phyloP scores from a whole-genome alignment of 345 rosid species.

The Geranium brycei region DNA sequence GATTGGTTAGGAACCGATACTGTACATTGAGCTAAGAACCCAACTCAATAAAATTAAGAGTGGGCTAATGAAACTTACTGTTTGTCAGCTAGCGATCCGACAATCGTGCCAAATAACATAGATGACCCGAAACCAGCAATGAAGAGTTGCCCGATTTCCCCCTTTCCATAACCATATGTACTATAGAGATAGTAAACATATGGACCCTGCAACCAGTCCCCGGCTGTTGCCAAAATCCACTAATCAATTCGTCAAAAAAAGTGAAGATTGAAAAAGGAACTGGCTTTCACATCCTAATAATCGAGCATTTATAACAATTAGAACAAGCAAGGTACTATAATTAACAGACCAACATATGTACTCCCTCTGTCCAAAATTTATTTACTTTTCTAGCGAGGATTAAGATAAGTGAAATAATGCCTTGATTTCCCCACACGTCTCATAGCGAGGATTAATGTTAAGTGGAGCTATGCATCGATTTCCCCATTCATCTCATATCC shows the following conservation, averaged over 20 bases:
- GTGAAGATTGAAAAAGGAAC: not conserved
- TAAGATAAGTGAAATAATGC: too few species aligned
- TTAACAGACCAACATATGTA: too few species aligned
- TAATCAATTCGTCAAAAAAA: conserved; percentile 13
- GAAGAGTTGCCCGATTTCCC: conserved; percentile 87
- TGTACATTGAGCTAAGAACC: not conserved
- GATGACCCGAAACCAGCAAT: conserved; percentile 98
- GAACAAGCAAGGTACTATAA: not conserved
- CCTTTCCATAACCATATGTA: conserved; percentile 72
- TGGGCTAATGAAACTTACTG: conserved; percentile 37
- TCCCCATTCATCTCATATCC: too few species aligned
- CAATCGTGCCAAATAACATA: conserved; percentile 91
- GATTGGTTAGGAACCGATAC: not conserved
- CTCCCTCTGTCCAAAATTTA: too few species aligned
- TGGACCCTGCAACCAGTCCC: conserved; percentile 99
- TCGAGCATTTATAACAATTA: not conserved
- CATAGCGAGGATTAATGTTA: too few species aligned
- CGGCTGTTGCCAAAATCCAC: conserved; percentile 42
- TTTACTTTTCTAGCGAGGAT: too few species aligned
- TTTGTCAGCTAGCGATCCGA: conserved; percentile 92
- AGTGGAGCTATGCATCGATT: too few species aligned
- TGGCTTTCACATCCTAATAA: not conserved
- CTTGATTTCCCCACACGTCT: too few species aligned
- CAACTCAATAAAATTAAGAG: conserved; percentile 2
- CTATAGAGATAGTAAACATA: conserved; percentile 86